phyloP scores from a whole-genome alignment of 495 filamentous ascomycete genomes.

The Podospora appendiculata region DNA sequence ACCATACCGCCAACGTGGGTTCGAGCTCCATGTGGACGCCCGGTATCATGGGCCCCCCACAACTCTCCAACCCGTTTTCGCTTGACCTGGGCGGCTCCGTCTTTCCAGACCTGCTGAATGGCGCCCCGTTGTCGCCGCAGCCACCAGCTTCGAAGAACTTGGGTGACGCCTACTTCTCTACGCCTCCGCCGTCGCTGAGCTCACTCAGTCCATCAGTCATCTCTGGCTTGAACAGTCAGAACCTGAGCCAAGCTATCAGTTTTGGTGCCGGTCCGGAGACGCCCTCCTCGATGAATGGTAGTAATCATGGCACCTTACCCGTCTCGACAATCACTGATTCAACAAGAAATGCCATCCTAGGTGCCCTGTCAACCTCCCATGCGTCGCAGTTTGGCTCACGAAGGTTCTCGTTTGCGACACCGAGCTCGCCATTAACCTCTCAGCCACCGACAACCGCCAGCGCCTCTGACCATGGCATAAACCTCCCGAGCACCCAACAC shows the following conservation, averaged over 20 bases:
- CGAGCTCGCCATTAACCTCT: conserved; percentile 56
- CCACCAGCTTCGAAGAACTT: conserved; percentile 43
- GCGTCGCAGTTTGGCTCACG: conserved; percentile 63
- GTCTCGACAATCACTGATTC: conserved; percentile 79
- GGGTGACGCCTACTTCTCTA: conserved; percentile 50
- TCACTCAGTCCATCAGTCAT: conserved; percentile 46
- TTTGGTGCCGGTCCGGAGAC: conserved; percentile 57
- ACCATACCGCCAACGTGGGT: conserved; percentile 33
- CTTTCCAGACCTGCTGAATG: conserved; percentile 53
- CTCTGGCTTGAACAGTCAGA: conserved; percentile 43
- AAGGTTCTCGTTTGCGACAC: conserved; percentile 69
- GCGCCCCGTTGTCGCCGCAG: conserved; percentile 56
- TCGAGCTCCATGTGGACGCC: conserved; percentile 59
- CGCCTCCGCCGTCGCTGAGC: conserved; percentile 61
- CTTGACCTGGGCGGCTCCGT: conserved; percentile 48
- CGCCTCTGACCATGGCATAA: conserved; percentile 39
- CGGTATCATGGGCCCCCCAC: conserved; percentile 52
- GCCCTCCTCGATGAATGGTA: conserved; percentile 59
- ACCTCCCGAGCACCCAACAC: conserved; percentile 79
- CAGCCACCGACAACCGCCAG: conserved; percentile 40
- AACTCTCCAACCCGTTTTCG: conserved; percentile 54
- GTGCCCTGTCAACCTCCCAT: conserved; percentile 62
- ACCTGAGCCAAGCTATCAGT: conserved; percentile 52
- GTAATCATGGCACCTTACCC: conserved; percentile 48
- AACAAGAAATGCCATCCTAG: conserved; percentile 79